Base-by-base conservation (phyloP, 495 filamentous ascomycete species). In the Entonaema liquescens region DNA sequence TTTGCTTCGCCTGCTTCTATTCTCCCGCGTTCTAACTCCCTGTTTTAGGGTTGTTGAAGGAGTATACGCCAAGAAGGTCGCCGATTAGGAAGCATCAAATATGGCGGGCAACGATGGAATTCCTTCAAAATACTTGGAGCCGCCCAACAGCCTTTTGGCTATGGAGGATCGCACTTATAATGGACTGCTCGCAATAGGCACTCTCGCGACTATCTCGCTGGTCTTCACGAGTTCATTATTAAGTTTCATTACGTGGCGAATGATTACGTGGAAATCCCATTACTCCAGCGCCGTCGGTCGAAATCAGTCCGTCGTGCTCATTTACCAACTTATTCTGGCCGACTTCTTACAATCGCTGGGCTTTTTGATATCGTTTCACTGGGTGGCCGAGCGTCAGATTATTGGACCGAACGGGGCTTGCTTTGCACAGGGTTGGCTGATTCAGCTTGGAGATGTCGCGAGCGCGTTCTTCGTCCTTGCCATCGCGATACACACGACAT, bases 291-390 rank as follows among this genome's bases (percentile, higher is more conserved):
- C 78, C 42, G 70, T 82, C 40, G 78, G 81, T 69, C 86, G 86
- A 78, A 90, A 90, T 68, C 88, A 91, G 70, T 88, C 86, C 49
- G 81, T 91, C 36, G 64, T 90, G n/a, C 80, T 91, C 2, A 89
- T 90, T 26, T 89, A 86, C 73, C 90, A 90, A 70, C 83, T 91
- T 19, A 78, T 91, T 6, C 70, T 90, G 26, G 89, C 89, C 15
- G 89, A 90, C 74, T 78, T 90, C 28, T 83, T 87, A 66, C 89
- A 90, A 77, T 82, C 86, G 0, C 72, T 89, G 4, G 84, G 84
- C 7, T 90, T 90, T 65, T 61, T 89, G 25, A 81, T 90, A 52
- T 85, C 82, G 38, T 77, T 87, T 54, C 82, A 87, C 73, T 90
- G 89, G 89, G 78, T 85, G 6, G 57, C 76, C 0, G 69, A 82